Evolutionary conservation across 2,329 filamentous ascomycete genomes (phyloP), one percentile per base, ranked within the genome.

Genomic region (Paecilomyces variotii): DNA sequence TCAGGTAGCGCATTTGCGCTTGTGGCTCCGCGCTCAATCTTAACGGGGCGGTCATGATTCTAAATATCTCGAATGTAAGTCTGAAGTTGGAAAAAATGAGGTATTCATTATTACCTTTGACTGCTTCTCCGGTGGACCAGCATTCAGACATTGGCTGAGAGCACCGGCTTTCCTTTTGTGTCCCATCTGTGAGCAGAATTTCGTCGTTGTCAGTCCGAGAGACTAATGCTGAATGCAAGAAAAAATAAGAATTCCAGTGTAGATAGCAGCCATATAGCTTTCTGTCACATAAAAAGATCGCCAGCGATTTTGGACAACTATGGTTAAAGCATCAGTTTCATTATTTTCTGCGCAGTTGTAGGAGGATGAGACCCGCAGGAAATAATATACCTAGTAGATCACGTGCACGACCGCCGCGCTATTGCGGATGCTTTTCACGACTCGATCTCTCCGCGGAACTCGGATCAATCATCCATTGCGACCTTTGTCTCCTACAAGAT

Each of bases 401-500:
- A 45, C 39, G 39, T 45, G 39, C 39, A 6, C n/a, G n/a, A n/a
- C 14, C 35, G 35, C 35, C 14, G 39, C 39, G 39, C 39, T 45
- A 45, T 45, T 9, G 39, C 39, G 39, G 39, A 45, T 45, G 39
- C 39, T 45, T 45, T 45, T 45, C 39, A 45, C 39, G n/a, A 45
- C 39, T 45, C 39, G 39, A 19, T 19, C 39, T 45, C 39, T 45
- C 39, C 39, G 39, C 39, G 39, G 39, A 45, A 24, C n/a, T 45
- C 14, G 19, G 39, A 45, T 45, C 39, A 45, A 45, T 1, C 19
- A 19, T 45, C 39, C 39, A 45, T 45, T 45, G 19, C 39, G n/a
- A 19, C 39, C 39, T 9, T 45, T 45, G 39, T n/a, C n/a, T 45
- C 39, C 39, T 14, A 24, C 39, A 45, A 19, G 56, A 83, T 83